phyloP scores from a whole-genome alignment of 192 early-diverging fungal species.

The Linnemannia elongata region DNA sequence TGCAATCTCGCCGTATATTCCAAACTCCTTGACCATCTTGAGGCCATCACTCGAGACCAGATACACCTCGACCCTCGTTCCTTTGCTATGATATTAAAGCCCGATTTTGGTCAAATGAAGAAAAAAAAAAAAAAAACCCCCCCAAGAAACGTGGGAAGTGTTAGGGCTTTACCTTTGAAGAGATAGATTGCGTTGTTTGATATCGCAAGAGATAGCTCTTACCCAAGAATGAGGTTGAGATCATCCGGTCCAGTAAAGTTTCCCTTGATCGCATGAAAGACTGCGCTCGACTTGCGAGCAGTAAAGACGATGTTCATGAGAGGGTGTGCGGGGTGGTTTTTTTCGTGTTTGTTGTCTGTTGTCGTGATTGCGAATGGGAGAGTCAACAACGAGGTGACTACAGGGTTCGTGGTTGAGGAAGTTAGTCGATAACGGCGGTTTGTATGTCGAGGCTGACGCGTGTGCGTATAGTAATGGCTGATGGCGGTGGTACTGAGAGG shows the following conservation, averaged over 20 bases:
- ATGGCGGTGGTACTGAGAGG: not conserved
- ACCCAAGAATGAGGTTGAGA: constrained; percentile 84
- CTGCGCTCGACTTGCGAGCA: constrained; percentile 84
- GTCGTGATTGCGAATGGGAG: not conserved
- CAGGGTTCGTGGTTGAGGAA: too few species aligned
- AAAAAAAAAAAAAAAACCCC: too few species aligned
- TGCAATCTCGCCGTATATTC: constrained; percentile 79
- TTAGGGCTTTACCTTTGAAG: not conserved
- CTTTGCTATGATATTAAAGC: constrained; percentile 58
- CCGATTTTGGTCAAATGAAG: not conserved
- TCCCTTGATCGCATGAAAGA: constrained; percentile 73
- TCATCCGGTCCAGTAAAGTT: constrained; percentile 72
- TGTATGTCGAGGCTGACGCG: not conserved
- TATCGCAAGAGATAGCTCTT: constrained; percentile 11
- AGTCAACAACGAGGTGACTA: not conserved
- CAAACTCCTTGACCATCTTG: constrained; percentile 68
- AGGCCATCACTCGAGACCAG: constrained; percentile 55
- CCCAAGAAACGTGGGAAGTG: not conserved
- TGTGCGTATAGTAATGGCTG: not conserved
- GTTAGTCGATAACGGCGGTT: not conserved
- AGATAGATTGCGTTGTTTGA: not conserved
- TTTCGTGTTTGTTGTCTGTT: not conserved
- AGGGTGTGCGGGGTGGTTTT: not conserved
- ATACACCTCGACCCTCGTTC: constrained; percentile 74
- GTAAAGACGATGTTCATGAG: constrained; percentile 73